Percentiles rank a stretch among this genome's conserved stretches.
These are phyloP conservation scores for Apostasia shenzhenica DNA, from an alignment of 106 monocot genomes.

Conservation along the genomic window DNA sequence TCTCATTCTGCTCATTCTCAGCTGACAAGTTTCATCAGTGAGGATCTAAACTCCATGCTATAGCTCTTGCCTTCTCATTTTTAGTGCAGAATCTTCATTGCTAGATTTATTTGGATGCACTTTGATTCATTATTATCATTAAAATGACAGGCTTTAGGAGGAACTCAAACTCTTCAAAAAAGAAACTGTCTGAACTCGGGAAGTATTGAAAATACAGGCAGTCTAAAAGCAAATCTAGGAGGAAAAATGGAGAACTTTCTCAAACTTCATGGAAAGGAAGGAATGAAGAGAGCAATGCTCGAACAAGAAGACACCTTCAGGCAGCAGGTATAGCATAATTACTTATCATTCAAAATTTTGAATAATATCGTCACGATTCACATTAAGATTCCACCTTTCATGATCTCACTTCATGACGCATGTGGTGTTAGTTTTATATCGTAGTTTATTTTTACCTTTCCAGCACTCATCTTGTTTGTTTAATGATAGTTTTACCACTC, in stretches of 20 bases:
- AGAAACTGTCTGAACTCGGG: too few species aligned
- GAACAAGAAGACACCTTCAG: slow-evolving; percentile 50
- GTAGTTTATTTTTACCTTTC: too few species aligned
- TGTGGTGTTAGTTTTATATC: too few species aligned
- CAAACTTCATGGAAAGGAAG: slow-evolving; percentile 24
- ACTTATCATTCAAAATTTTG: neutral
- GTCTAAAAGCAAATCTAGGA: neutral
- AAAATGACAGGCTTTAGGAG: too few species aligned
- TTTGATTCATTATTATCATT: too few species aligned
- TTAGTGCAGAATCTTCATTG: neutral
- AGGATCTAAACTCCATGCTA: neutral
- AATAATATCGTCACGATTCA: neutral
- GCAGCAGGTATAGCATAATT: slow-evolving; percentile 22
- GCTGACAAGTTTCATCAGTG: neutral
- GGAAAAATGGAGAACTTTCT: slow-evolving; percentile 25
- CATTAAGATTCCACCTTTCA: too few species aligned
- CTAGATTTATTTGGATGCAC: neutral
- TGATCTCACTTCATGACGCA: too few species aligned
- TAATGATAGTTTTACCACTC: too few species aligned
- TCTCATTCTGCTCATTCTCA: neutral
- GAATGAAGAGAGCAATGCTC: slow-evolving; percentile 41
- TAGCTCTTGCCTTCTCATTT: neutral
- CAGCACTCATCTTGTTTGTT: too few species aligned
- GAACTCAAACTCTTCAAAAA: too few species aligned
- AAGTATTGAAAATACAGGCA: neutral